Evolutionary conservation across 495 filamentous ascomycete species (phyloP), one percentile per base, ranked within the genome.

Genomic region (Filosporella fistucella): DNA sequence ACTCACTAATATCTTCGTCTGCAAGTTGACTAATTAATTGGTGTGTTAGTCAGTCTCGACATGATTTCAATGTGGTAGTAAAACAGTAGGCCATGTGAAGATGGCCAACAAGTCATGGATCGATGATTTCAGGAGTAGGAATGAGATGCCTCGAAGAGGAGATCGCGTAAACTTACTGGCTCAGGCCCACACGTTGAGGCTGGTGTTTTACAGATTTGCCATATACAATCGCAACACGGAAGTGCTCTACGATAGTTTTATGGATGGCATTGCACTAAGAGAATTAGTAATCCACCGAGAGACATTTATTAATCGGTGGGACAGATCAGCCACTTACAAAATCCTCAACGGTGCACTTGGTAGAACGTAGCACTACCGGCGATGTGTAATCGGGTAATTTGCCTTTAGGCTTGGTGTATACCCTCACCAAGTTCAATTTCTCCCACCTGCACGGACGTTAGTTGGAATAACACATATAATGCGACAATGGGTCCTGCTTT

Each of bases 331-430:
- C 45, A 79, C 89, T 70, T 77, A 96, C 91, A 67, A 98, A 98
- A 62, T 97, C 94, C 62, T 98, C 93, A 34, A 98, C 83, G 13
- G 88, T 96, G 68, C 88, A 91, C 55, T 78, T 85, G 16, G 69
- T 80, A 46, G 85, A 77, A 58, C 85, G 80, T 42, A 98, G 76
- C 57, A 98, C 93, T 35, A 98, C 93, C 42, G 93, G 93, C 37
- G 85, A 73, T 49, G 78, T 82, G 69, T 97, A 98, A 68, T 98
- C 94, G 30, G 93, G 93, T 62, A 87, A 72, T 69, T 85, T 89
- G 47, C 91, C 91, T 71, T 97, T 97, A 54, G 93, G 93, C 70
- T 98, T 98, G 44, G 93, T 98, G 75, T 98, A 98, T 43, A 98
- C 84, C 58, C 93, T 77, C 51, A 87, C 80, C 47, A 98, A 74